Conservation (phyloP, 129 eudicot genomes). For the Kitagawia praeruptora region DNA sequence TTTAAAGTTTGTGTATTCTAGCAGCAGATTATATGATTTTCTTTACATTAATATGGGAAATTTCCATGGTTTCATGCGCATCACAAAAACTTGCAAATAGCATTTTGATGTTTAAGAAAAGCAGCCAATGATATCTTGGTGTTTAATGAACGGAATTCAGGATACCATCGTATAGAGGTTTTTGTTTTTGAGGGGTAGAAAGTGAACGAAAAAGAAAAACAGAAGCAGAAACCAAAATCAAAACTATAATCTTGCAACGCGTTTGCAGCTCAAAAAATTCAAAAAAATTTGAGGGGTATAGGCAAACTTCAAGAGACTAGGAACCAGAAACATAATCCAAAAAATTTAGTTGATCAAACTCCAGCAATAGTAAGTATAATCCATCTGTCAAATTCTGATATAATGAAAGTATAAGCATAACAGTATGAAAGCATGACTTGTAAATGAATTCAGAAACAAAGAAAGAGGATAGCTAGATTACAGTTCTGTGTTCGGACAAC, state of each 20-base stretch:
- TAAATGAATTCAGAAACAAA: neutral
- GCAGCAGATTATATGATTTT: neutral
- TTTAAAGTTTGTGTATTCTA: neutral
- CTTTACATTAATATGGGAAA: neutral
- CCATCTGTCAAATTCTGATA: neutral
- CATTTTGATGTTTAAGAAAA: too few relatives aligned
- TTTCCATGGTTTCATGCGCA: too few relatives aligned
- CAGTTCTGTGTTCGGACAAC: neutral
- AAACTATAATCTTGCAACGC: neutral
- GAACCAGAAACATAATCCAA: neutral
- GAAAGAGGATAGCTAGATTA: slow-evolving; percentile 1
- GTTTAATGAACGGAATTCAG: too few relatives aligned
- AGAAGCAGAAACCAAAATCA: neutral
- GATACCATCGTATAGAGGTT: too few relatives aligned
- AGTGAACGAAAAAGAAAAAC: too few relatives aligned
- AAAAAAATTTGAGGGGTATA: too few relatives aligned
- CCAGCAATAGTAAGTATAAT: neutral
- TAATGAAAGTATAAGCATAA: neutral
- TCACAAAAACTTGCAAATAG: neutral
- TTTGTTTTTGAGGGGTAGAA: neutral
- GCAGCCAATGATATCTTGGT: too few relatives aligned
- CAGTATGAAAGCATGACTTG: neutral
- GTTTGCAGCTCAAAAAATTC: neutral
- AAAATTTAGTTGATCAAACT: neutral
- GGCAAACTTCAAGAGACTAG: neutral